phyloP scores from a whole-genome alignment of 2,329 filamentous ascomycete species.

The Clathrospora elynae region DNA sequence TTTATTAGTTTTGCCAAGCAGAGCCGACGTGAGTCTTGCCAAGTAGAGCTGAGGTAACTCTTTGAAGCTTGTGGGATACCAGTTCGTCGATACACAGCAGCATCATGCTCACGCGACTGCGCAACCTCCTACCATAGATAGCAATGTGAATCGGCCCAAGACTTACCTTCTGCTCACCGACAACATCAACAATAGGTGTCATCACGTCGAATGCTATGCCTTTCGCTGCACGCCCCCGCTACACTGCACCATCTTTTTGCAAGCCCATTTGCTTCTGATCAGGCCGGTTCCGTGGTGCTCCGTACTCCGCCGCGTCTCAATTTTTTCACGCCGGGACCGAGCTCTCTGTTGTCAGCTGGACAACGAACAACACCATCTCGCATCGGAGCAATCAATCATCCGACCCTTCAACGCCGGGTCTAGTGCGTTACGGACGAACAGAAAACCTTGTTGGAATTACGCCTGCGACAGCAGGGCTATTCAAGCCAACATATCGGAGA shows the following conservation, averaged over 20 bases:
- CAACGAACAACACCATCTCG: slow-evolving; percentile 7
- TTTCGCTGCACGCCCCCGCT: slow-evolving; percentile 18
- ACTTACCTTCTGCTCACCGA: slow-evolving; percentile 20
- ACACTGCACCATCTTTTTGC: slow-evolving; percentile 15
- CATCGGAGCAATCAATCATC: slow-evolving; percentile 16
- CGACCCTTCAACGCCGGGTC: slow-evolving; percentile 4
- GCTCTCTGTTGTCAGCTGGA: slow-evolving; percentile 22
- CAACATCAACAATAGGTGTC: slow-evolving; percentile 11
- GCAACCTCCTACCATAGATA: no score
- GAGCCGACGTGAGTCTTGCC: no score
- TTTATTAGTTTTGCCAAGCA: no score
- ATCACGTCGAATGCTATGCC: slow-evolving; percentile 17
- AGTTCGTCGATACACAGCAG: no score
- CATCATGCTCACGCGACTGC: no score
- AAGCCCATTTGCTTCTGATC: slow-evolving; percentile 12
- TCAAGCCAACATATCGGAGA: no score
- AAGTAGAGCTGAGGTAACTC: no score
- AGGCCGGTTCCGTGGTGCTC: slow-evolving; percentile 10
- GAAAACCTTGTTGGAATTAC: no score
- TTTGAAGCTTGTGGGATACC: no score
- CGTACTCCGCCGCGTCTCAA: slow-evolving; percentile 6
- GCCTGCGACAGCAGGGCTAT: no score
- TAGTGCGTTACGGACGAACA: slow-evolving; percentile 12
- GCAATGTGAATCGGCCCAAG: no score
- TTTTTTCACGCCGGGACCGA: slow-evolving; percentile 19